phyloP scores from a whole-genome alignment of 805 yeast species.

The Starmerella scarabaei region DNA sequence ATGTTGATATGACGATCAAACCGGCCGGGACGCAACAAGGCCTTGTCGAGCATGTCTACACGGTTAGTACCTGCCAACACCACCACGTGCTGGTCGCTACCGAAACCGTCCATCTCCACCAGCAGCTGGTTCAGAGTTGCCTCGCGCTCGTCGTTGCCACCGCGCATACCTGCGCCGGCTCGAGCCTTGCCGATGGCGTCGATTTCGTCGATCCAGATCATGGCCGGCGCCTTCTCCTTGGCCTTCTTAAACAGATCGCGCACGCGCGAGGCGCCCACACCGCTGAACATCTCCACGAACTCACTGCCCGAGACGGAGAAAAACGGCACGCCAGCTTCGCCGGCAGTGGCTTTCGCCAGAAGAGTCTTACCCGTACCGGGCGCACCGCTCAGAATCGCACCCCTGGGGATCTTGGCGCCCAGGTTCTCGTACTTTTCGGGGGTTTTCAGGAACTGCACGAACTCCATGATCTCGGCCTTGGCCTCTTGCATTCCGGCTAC shows the following conservation, averaged over 20 bases:
- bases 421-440: slow-evolving; percentile 73
- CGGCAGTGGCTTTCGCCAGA: slow-evolving; percentile 89
- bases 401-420: slow-evolving; percentile 92
- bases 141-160: slow-evolving; percentile 87
- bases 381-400: slow-evolving; percentile 87
- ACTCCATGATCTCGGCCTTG: slow-evolving; percentile 89
- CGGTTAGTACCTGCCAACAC: slow-evolving; percentile 92
- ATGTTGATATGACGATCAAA: slow-evolving; percentile 81
- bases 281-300: slow-evolving; percentile 94
- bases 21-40: slow-evolving; percentile 86
- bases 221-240: slow-evolving; percentile 78
- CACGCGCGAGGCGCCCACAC: slow-evolving; percentile 91
- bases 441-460: slow-evolving; percentile 74
- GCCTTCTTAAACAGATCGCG: slow-evolving; percentile 87
- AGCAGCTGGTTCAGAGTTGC: slow-evolving; percentile 81
- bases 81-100: slow-evolving; percentile 76
- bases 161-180: slow-evolving; percentile 40
- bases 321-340: slow-evolving; percentile 92
- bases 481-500: slow-evolving; percentile 95
- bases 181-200: slow-evolving; percentile 91
- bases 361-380: slow-evolving; percentile 96
- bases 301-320: slow-evolving; percentile 86
- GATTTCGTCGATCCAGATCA: slow-evolving; percentile 85
- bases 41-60: slow-evolving; percentile 80
- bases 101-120: slow-evolving; percentile 94